Conservation (phyloP, 2,329 filamentous ascomycete genomes). For the Fusarium setosum region DNA sequence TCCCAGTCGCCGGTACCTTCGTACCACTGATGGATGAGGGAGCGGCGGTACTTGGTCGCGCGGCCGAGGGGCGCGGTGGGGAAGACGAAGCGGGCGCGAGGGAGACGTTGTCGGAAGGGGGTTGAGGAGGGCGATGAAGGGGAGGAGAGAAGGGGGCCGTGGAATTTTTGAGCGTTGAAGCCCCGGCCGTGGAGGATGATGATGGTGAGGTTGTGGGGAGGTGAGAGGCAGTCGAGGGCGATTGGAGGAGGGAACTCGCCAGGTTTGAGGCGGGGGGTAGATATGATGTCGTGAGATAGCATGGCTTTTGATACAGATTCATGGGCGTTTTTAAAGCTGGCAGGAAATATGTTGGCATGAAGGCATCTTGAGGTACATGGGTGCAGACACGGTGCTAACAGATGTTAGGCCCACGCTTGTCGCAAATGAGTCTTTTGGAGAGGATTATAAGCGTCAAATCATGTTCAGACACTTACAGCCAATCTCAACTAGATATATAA, state of each 20-base stretch:
- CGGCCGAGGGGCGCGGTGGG: conserved; percentile 56
- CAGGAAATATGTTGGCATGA: too few species aligned
- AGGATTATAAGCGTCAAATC: too few species aligned
- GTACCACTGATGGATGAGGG: conserved; percentile 50
- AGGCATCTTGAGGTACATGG: neutral
- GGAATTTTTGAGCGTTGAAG: conserved; percentile 54
- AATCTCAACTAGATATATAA: too few species aligned
- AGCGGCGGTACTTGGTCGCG: conserved; percentile 47
- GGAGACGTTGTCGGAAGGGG: conserved; percentile 50
- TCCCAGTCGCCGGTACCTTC: conserved; percentile 52
- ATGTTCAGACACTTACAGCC: too few species aligned
- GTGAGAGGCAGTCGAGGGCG: conserved; percentile 33
- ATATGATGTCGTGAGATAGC: too few species aligned
- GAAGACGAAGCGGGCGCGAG: conserved; percentile 61
- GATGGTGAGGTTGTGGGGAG: conserved; percentile 56
- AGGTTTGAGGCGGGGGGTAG: conserved; percentile 7
- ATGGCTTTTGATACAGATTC: too few species aligned
- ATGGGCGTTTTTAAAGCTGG: too few species aligned
- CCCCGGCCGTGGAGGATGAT: conserved; percentile 63
- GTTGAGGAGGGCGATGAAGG: neutral
- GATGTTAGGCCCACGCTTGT: too few species aligned
- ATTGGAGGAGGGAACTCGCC: conserved; percentile 40
- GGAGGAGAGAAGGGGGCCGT: conserved; percentile 50
- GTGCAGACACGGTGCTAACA: neutral
- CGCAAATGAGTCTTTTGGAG: neutral